Conservation (phyloP, 2,329 filamentous ascomycete genomes). For the Fusarium brevicatenulatum region DNA sequence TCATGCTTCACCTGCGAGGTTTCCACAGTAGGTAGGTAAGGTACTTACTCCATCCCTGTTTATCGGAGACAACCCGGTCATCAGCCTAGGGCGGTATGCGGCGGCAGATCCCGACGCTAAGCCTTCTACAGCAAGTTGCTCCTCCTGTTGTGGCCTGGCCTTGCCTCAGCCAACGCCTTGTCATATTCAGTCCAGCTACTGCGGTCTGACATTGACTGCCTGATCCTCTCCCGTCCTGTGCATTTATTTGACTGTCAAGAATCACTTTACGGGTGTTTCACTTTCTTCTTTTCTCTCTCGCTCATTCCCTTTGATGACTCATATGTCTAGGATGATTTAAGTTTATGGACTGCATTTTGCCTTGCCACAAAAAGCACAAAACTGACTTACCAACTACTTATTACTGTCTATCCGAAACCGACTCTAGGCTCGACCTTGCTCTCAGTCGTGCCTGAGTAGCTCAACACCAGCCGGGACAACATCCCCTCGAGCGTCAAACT, state of each 20-base stretch:
- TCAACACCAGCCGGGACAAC: slow-evolving; percentile 18
- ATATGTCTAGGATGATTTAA: slow-evolving; percentile 25
- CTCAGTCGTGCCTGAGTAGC: slow-evolving; percentile 16
- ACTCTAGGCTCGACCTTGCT: slow-evolving; percentile 5
- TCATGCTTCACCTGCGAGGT: background rate
- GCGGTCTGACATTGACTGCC: slow-evolving; percentile 44
- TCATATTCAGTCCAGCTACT: slow-evolving; percentile 39
- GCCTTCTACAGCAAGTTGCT: slow-evolving; percentile 24
- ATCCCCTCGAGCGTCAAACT: background rate
- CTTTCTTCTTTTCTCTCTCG: slow-evolving; percentile 14
- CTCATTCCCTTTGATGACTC: slow-evolving; percentile 35
- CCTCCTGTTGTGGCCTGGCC: slow-evolving; percentile 35
- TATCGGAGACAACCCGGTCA: slow-evolving; percentile 17
- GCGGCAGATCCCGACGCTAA: slow-evolving; percentile 40
- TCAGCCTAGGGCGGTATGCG: slow-evolving; percentile 37
- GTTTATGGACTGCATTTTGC: slow-evolving; percentile 14
- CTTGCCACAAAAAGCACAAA: background rate
- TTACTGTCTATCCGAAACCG: slow-evolving; percentile 7
- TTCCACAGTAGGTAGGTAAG: background rate
- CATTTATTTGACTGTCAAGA: slow-evolving; percentile 23
- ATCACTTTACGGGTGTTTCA: slow-evolving; percentile 23
- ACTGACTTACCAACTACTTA: background rate
- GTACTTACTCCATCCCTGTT: slow-evolving; percentile 3
- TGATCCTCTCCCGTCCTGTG: slow-evolving; percentile 37
- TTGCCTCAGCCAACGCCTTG: slow-evolving; percentile 42